A percentile compares a stretch with the other conserved stretches of the same genome.
Evolutionary conservation across 2,329 filamentous ascomycete genomes (phyloP).

Genomic region (Exophiala spinifera): DNA sequence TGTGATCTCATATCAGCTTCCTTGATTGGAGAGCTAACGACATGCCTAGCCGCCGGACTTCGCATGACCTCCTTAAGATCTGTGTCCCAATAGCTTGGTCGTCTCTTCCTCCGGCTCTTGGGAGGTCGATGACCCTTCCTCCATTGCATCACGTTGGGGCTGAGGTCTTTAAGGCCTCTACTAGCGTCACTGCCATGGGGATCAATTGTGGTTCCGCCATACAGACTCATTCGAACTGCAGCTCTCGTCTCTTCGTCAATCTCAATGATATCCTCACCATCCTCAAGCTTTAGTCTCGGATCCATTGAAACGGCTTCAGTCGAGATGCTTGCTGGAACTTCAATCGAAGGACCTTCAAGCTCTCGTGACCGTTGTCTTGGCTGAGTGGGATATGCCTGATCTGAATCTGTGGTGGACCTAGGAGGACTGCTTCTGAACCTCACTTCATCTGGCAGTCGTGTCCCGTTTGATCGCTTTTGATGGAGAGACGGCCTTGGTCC

Average conservation of each 20-base stretch:
- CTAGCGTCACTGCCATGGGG: constrained; percentile 1
- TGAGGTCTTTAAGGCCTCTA: constrained; percentile 24
- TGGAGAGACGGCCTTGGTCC: constrained; percentile 8
- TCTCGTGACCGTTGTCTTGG: constrained; percentile 18
- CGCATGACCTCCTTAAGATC: constrained; percentile 28
- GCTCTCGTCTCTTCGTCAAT: constrained; percentile 27
- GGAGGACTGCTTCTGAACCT: constrained; percentile 29
- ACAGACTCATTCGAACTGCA: constrained; percentile 25
- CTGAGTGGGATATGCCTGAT: background rate
- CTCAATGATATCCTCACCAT: constrained; percentile 25
- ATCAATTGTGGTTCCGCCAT: constrained; percentile 16
- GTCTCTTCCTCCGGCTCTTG: constrained; percentile 23
- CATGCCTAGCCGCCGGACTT: constrained; percentile 26
- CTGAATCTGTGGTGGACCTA: constrained; percentile 7
- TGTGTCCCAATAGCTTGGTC: constrained; percentile 30
- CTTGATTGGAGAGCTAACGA: constrained; percentile 21
- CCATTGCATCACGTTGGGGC: constrained; percentile 26
- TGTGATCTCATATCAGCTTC: constrained; percentile 22
- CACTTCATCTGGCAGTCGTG: constrained; percentile 16
- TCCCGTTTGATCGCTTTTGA: constrained; percentile 2
- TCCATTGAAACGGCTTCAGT: constrained; percentile 7
- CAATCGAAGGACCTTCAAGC: constrained; percentile 6
- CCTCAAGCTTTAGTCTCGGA: constrained; percentile 16
- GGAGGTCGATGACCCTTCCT: constrained; percentile 18
- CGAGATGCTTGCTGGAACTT: constrained; percentile 11